Base-by-base conservation (phyloP, 345 rosid genomes). In the Brassica juncea region DNA sequence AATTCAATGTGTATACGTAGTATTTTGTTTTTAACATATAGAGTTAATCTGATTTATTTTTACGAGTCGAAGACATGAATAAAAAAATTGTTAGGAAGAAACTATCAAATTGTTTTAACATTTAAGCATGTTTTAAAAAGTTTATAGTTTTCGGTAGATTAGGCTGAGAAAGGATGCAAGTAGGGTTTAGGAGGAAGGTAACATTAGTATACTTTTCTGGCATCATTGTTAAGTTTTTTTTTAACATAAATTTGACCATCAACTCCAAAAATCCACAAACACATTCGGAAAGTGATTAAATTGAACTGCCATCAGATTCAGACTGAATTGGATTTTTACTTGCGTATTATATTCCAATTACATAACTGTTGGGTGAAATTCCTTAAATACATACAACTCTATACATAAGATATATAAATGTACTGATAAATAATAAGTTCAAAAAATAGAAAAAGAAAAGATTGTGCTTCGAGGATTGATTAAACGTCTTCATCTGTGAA, bases 401-500 rank as follows among this genome's bases (percentile, higher is more conserved):
- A 32, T 7, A 32, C 6, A 32, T 32, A 32, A 32, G 37, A 32
- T 23, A 23, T 23, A 23, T 23, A 23, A 23, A 23, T 23, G 25
- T 23, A 23, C 25, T 23, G 25, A 23, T 23, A 23, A 23, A 23
- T 23, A 23, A 23, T 23, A 23, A 23, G 25, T 23, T 23, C 25
- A 23, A 23, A 23, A 23, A 23, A 23, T 23, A 23, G 25, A 23
- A 23, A 52, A 73, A 54, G 37, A 25, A 65, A 44, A 62, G 75
- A 62, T 73, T 68, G 70, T 31, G 73, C 23, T 9, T 2, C 14
- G 79, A 68, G 47, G 75, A 80, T 23, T 79, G 82, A 73, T 44
- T 14, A 72, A 79, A 79, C 65, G 82, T 74, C 37, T 74, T 15
- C 66, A 80, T 69, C 71, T 80, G 83, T 74, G 83, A 70, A 74